Percentiles rank a stretch among this genome's conserved stretches.
Evolutionary conservation across 148 eudicot species (phyloP).

Genomic region (Nepenthes mirabilis): DNA sequence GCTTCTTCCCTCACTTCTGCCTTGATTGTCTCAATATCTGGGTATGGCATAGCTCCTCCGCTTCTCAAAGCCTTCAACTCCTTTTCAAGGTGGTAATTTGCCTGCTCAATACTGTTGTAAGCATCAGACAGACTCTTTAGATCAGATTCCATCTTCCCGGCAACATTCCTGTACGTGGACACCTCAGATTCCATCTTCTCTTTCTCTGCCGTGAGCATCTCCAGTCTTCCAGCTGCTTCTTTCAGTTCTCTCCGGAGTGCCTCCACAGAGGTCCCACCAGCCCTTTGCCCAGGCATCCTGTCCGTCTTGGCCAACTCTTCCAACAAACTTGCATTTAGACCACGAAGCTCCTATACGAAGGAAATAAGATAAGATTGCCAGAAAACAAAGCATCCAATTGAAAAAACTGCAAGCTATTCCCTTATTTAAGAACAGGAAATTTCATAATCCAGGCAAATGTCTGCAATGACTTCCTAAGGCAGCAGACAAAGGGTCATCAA

Average conservation of each 20-base stretch:
- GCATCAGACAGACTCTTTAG: conserved; percentile 86
- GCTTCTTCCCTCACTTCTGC: conserved; percentile 84
- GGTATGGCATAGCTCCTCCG: conserved; percentile 29
- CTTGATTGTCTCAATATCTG: conserved; percentile 60
- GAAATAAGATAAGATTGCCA: conserved; percentile 2
- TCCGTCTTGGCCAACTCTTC: conserved; percentile 71
- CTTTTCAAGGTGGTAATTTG: conserved; percentile 49
- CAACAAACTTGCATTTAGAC: conserved; percentile 66
- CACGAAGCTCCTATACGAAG: conserved; percentile 55
- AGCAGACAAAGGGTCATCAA: too few relatives aligned
- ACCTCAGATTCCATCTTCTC: conserved; percentile 57
- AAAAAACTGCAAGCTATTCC: too few relatives aligned
- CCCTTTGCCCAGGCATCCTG: conserved; percentile 34
- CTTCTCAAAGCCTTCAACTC: conserved; percentile 47
- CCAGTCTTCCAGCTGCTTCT: conserved; percentile 50
- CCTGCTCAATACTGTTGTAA: conserved; percentile 86
- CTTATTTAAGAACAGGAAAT: too few relatives aligned
- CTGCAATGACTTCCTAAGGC: too few relatives aligned
- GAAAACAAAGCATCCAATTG: not conserved
- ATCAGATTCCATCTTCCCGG: conserved; percentile 71
- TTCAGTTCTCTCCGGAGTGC: conserved; percentile 65
- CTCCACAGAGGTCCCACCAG: conserved; percentile 45
- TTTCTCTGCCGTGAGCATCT: conserved; percentile 54
- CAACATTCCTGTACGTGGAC: conserved; percentile 35
- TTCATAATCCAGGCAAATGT: too few relatives aligned